Evolutionary conservation across 768 basidiomycete genomes (phyloP), one percentile per base, ranked within the genome.

Genomic region (Boletus reticuloceps): DNA sequence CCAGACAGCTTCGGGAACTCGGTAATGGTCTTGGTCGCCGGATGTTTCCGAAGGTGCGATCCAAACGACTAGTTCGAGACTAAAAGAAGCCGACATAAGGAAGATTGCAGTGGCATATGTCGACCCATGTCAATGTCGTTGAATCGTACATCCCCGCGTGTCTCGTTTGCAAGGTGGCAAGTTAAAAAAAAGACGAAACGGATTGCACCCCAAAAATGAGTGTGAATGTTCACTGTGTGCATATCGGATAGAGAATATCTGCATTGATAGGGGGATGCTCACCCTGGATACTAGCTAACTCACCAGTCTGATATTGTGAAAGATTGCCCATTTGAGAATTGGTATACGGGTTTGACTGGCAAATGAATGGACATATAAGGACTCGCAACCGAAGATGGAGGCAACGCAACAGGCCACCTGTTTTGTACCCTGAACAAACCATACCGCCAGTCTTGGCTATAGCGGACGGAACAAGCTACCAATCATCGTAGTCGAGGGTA

Each of bases 261-360:
- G 13, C 43, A 31, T 56, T 44, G 50, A 31, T 37, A 13, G 34
- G 32, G 32, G 12, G 34, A 47, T 22, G n/a, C 51, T 38, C 49
- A 43, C 19, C 22, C 37, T 47, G 38, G 52, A 43, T 47, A 41
- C 53, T 17, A 39, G 36, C 39, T 25, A 34, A 50, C 64, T 71
- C 53, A 86, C 89, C 78, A 54, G 87, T 88, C 72, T 90, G 89
- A 61, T n/a, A n/a, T 91, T 91, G 69, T 91, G 89, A 54, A 88
- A 61, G 72, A 88, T 89, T 90, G 60, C 27, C 47, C 54, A 53
- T 59, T 58, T 46, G 49, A 6, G 54, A 39, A 61, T 51, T 45
- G 53, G 51, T 41, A 56, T n/a, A n/a, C 20, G 44, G 55, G 48
- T 63, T 56, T 55, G 56, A 36, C 14, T 29, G 8, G 14, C 14